Conservation (phyloP, 257 asterid genomes). For the Henckelia pumila region DNA sequence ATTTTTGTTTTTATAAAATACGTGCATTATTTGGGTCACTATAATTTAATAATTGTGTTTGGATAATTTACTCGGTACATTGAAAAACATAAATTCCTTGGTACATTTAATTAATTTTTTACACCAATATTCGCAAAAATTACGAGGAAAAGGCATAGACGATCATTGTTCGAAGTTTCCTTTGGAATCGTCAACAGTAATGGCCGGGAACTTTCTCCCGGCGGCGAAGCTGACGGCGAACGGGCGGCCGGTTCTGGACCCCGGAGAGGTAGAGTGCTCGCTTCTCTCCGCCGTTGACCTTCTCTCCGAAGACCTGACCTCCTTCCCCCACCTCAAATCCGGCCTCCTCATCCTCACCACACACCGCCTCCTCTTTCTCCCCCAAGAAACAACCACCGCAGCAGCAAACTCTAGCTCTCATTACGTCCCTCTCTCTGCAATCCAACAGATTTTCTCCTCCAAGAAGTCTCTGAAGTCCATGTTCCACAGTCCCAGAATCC, state of each 20-base stretch:
- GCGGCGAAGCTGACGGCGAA: slow-evolving; percentile 64
- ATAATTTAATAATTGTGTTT: no score
- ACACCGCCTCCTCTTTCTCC: slow-evolving; percentile 77
- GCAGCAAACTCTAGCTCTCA: slow-evolving; percentile 24
- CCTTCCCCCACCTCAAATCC: slow-evolving; percentile 69
- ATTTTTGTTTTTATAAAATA: no score
- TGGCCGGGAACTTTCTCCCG: slow-evolving; percentile 65
- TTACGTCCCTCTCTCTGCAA: slow-evolving; percentile 55
- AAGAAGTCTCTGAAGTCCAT: slow-evolving; percentile 70
- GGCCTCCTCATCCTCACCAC: slow-evolving; percentile 75
- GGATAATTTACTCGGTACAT: no score
- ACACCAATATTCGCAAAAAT: no score
- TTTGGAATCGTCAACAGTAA: background rate
- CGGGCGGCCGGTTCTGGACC: slow-evolving; percentile 68
- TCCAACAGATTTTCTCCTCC: slow-evolving; percentile 53
- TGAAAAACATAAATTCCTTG: no score
- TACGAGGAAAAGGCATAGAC: no score
- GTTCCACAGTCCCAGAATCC: slow-evolving; percentile 76
- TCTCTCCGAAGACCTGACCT: slow-evolving; percentile 61
- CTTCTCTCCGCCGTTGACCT: slow-evolving; percentile 76
- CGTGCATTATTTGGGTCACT: no score
- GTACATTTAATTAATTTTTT: no score
- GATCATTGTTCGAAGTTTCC: background rate
- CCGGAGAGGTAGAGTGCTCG: slow-evolving; percentile 75
- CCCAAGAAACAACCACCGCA: slow-evolving; percentile 32